A percentile compares a stretch with the other conserved stretches of the same genome.
These are phyloP conservation scores for Stephania yunnanensis DNA, from an alignment of 164 flowering plant genomes.

Conservation along the genomic window DNA sequence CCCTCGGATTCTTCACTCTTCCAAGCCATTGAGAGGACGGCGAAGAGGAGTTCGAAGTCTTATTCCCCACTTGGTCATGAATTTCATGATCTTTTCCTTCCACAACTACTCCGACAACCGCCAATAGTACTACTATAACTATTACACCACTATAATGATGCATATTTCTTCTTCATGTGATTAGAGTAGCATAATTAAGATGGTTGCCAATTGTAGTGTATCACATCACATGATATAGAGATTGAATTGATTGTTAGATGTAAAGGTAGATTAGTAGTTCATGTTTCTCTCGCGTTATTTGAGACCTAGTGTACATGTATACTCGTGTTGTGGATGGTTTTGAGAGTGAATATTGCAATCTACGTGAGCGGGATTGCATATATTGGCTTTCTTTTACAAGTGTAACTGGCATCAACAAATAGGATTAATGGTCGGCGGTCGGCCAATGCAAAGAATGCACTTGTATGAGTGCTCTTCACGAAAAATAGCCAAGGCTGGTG, in stretches of 20 bases:
- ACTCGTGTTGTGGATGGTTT: slow-evolving; percentile 19
- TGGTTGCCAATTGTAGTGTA: background rate
- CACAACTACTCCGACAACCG: background rate
- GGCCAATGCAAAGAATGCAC: too few relatives aligned
- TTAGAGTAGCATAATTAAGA: background rate
- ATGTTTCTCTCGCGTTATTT: slow-evolving; percentile 36
- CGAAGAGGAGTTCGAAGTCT: background rate
- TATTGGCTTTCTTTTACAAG: background rate
- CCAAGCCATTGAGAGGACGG: slow-evolving; percentile 36
- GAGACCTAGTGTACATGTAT: background rate
- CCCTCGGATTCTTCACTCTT: slow-evolving; percentile 21
- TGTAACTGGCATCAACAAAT: slow-evolving; percentile 2
- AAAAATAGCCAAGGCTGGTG: background rate
- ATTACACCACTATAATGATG: background rate
- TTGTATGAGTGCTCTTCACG: background rate
- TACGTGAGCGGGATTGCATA: slow-evolving; percentile 8
- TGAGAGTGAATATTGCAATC: slow-evolving; percentile 2
- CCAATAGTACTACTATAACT: background rate
- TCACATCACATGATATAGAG: background rate
- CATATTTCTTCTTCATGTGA: slow-evolving; percentile 9
- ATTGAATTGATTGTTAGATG: slow-evolving; percentile 4
- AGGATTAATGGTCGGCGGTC: background rate
- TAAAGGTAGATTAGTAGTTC: slow-evolving; percentile 15
- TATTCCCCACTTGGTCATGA: background rate
- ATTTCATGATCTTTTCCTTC: background rate